Percentiles rank a stretch among this genome's conserved stretches.
These are phyloP conservation scores for Fusarium sublunatum DNA, from an alignment of 2,329 filamentous ascomycete genomes.

Conservation along the genomic window DNA sequence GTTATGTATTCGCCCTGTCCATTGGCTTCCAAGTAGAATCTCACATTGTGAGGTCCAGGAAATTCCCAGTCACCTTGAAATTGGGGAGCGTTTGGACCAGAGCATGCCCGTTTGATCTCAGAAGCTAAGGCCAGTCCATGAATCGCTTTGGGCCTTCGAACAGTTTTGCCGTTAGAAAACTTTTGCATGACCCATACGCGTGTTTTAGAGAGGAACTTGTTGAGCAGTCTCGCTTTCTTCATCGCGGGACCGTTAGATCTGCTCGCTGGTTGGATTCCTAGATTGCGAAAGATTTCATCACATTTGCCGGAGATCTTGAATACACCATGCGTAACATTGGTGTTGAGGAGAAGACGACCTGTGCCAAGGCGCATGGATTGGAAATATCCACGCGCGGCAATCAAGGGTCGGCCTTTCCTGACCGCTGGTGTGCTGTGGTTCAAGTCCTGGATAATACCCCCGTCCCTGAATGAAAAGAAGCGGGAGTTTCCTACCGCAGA, in stretches of 20 bases:
- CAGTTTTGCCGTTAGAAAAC: conserved; percentile 47
- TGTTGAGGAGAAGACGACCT: conserved; percentile 65
- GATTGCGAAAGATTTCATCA: conserved; percentile 48
- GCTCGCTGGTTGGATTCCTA: conserved; percentile 34
- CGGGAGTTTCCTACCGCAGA: conserved; percentile 60
- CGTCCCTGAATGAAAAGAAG: conserved; percentile 59
- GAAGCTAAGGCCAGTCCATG: conserved; percentile 44
- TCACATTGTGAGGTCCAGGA: conserved; percentile 49
- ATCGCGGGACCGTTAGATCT: conserved; percentile 13
- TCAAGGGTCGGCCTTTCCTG: conserved; percentile 48
- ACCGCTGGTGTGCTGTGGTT: neutral
- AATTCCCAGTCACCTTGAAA: conserved; percentile 44
- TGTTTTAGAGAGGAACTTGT: conserved; percentile 55
- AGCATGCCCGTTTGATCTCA: conserved; percentile 35
- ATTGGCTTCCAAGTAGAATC: conserved; percentile 48
- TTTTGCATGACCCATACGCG: conserved; percentile 51
- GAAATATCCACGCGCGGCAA: conserved; percentile 65
- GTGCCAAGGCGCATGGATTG: conserved; percentile 66
- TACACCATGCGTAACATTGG: conserved; percentile 65
- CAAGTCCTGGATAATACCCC: conserved; percentile 45
- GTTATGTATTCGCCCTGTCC: conserved; percentile 47
- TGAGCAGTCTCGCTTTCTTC: conserved; percentile 45
- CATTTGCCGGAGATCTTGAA: conserved; percentile 58
- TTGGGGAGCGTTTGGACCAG: conserved; percentile 36
- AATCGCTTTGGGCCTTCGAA: conserved; percentile 48